A percentile compares a stretch with the other conserved stretches of the same genome.
These are phyloP conservation scores for Penicillium diatomitis DNA, from an alignment of 495 filamentous ascomycete species.

Conservation along the genomic window DNA sequence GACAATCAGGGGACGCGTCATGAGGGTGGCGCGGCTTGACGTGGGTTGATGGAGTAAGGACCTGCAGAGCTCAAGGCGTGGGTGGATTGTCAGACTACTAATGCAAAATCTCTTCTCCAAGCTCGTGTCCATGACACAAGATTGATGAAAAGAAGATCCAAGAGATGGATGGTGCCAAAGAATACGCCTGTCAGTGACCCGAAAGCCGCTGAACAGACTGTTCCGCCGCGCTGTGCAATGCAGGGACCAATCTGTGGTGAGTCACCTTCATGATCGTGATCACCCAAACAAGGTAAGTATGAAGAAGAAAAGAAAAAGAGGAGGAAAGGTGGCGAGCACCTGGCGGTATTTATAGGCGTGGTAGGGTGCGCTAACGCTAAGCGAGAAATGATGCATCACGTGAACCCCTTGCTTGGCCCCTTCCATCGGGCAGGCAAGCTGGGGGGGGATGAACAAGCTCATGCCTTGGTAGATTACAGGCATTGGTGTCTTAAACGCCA, in stretches of 20 bases:
- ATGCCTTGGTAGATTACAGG: too few species aligned
- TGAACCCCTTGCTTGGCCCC: not conserved
- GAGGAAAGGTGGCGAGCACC: conserved; percentile 10
- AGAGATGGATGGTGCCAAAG: conserved; percentile 48
- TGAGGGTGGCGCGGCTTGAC: too few species aligned
- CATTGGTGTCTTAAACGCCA: too few species aligned
- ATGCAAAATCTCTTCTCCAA: conserved; percentile 40
- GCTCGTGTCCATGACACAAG: conserved; percentile 31
- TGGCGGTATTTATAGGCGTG: conserved; percentile 18
- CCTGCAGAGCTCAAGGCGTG: not conserved
- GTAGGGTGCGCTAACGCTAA: conserved; percentile 19
- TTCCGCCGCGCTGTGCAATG: conserved; percentile 61
- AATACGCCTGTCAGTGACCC: conserved; percentile 58
- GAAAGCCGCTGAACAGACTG: conserved; percentile 53
- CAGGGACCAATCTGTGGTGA: conserved; percentile 53
- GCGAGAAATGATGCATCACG: conserved; percentile 12
- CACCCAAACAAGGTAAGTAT: conserved; percentile 69
- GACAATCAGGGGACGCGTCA: too few species aligned
- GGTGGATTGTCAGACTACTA: not conserved
- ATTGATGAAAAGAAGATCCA: conserved; percentile 42
- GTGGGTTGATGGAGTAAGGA: not conserved
- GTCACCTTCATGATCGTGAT: conserved; percentile 53
- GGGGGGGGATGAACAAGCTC: too few species aligned
- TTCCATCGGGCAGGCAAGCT: too few species aligned
- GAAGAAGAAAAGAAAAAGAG: conserved; percentile 47